Evolutionary conservation across 768 basidiomycete genomes (phyloP).

Genomic region (Fomitopsis serialis): DNA sequence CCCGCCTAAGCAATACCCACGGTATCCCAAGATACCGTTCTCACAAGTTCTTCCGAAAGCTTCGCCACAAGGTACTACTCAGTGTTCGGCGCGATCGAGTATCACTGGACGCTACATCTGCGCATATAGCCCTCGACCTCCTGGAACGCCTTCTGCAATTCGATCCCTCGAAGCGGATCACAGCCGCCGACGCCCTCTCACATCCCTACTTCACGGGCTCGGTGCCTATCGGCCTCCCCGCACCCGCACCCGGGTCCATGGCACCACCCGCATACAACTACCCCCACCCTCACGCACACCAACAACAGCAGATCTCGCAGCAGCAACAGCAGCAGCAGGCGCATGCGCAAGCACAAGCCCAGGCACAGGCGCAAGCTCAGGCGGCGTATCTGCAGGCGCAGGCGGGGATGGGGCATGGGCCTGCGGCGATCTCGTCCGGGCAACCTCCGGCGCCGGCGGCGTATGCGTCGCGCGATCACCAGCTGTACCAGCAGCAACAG

Average conservation of each 20-base stretch:
- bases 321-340: slow-evolving; percentile 32
- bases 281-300: slow-evolving; percentile 46
- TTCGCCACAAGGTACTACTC: slow-evolving; percentile 63
- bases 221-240: slow-evolving; percentile 29
- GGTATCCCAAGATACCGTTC: slow-evolving; percentile 81
- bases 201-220: slow-evolving; percentile 82
- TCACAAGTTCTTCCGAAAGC: slow-evolving; percentile 82
- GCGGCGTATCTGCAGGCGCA: slow-evolving; percentile 29
- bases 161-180: slow-evolving; percentile 87
- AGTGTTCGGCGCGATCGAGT: neutral
- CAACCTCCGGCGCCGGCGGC: neutral
- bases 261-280: slow-evolving; percentile 66
- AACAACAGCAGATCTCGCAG: slow-evolving; percentile 47
- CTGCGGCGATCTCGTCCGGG: neutral
- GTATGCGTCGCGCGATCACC: neutral
- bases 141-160: slow-evolving; percentile 94
- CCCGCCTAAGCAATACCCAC: slow-evolving; percentile 80
- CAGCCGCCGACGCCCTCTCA: slow-evolving; percentile 84
- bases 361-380: slow-evolving; percentile 27
- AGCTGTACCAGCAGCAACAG: slow-evolving; percentile 3
- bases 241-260: slow-evolving; percentile 50
- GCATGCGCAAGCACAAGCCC: slow-evolving; percentile 25
- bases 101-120: neutral
- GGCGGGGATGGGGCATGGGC: slow-evolving; percentile 9
- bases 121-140: slow-evolving; percentile 70